Base-by-base conservation (phyloP, 345 rosid genomes). In the Gossypium thurberi region DNA sequence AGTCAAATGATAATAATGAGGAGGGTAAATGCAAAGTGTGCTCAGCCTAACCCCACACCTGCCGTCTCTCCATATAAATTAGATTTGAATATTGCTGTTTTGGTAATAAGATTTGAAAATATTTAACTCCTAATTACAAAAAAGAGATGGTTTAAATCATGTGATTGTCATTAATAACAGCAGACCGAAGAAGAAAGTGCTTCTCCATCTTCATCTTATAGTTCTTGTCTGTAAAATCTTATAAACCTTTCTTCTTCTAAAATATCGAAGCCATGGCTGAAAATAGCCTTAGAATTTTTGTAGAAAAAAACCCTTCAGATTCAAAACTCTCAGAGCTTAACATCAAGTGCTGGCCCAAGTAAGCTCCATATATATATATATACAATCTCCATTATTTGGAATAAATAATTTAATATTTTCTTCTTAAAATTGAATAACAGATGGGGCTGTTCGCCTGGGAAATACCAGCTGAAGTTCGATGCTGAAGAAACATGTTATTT, bases 291-390 rank as follows among this genome's bases (percentile, higher is more conserved):
- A 75, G 87, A 73, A 88, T 91, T 79, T 78, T 74, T 55, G 91
- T 93, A 1, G 94, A 93, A 77, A 86, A 74, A 51, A 90, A 87
- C 80, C 94, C 97, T 60, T 72, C 97, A 55, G 87, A 88, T 52
- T 77, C 94, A 21, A 86, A 82, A 62, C 88, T 93, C 40, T 78
- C 82, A 6, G 94, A 91, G 70, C 75, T 93, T 26, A 90, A 91
- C 83, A 77, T 93, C 96, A 91, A 89, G 87, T 87, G 90, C 67
- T 93, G 98, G 97, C 97, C 98, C 85, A 93, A 93, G 98, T 93
- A 83, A 86, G 62, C 58, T n/a, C 2, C 25, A 33, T 33, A 33
- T 4, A 33, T 11, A 23, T 33, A 25, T 25, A 25, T 25, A 25
- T 21, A 21, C 10, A 5, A 25, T 12, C 8, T 25, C 62, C 37